Base-by-base conservation (phyloP, 371 early-diverging fungal genomes). In the Nematocida parisii region DNA sequence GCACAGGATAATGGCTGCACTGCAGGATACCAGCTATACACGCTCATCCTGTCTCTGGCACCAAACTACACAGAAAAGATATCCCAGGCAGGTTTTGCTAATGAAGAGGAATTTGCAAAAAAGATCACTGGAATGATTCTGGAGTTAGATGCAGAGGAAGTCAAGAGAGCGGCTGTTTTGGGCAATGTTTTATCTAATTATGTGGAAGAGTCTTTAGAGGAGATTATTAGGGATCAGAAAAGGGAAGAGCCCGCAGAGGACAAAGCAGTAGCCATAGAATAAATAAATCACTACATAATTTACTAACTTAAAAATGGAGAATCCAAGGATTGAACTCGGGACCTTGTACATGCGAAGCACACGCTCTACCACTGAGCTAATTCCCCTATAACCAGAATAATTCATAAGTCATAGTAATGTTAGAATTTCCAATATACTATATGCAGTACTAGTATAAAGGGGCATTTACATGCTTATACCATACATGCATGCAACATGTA, bases 351-450 rank as follows among this genome's bases (percentile, higher is more conserved):
- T 85, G 86, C 87, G 83, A 85, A 87, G 83, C 86, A 82, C 85
- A 75, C 83, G 81, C 86, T 87, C 84, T 87, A 85, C 87, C 86
- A 84, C 86, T 85, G 83, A 87, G 86, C 85, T 85, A 85, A 83
- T 64, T 66, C 83, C 83, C 83, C 83, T 60, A 64, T 45, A 64
- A 39, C 5, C 52, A 50, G 18, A 18, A 50, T 13, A 33, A 33
- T 33, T 33, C 33, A 33, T 33, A 33, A 33, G 2, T 33, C 33
- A 33, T 33, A 33, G 33, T 33, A 33, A 33, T 33, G 33, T 33
- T 33, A 33, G 33, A 33, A 33, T 33, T 33, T 33, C 33, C 33
- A 33, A 0, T 33, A 2, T 33, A 33, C 33, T 33, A 33, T 33
- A 33, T 33, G 33, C 33, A 33, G 33, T 33, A 33, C 33, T 33